Conservation (phyloP, 108 stramenopile genomes). For the Stephanodiscus triporus region DNA sequence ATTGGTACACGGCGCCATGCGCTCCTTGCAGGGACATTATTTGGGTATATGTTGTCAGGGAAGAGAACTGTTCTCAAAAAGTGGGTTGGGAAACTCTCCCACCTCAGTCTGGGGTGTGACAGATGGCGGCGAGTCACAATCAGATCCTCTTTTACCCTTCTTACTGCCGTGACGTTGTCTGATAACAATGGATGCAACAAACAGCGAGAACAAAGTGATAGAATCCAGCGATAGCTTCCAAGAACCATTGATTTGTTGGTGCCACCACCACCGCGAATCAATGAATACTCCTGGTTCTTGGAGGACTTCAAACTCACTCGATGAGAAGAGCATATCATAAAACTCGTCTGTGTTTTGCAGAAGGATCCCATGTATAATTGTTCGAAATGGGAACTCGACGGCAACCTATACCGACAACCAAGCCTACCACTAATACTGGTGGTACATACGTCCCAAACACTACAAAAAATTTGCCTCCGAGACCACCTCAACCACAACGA, state of each 20-base stretch:
- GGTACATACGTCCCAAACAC: no score
- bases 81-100: neutral
- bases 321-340: slow-evolving; percentile 18
- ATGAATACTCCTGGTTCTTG: neutral
- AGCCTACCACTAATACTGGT: no score
- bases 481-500: no score
- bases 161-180: slow-evolving; percentile 2
- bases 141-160: neutral
- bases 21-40: slow-evolving; percentile 29
- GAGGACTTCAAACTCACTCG: slow-evolving; percentile 3
- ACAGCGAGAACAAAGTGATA: slow-evolving; percentile 7
- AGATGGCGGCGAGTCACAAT: no score
- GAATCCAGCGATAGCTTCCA: slow-evolving; percentile 20
- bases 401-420: no score
- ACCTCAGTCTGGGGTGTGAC: neutral
- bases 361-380: neutral
- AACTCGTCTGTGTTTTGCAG: slow-evolving; percentile 23
- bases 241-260: slow-evolving; percentile 6
- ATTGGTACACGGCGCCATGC: no score
- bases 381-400: slow-evolving; percentile 23
- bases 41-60: neutral
- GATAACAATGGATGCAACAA: slow-evolving; percentile 10
- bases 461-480: no score
- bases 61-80: slow-evolving; percentile 17
- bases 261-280: neutral